These are phyloP conservation scores for Ustilago bromivora DNA, from an alignment of 1,284 basidiomycete species.

Conservation along the genomic window DNA sequence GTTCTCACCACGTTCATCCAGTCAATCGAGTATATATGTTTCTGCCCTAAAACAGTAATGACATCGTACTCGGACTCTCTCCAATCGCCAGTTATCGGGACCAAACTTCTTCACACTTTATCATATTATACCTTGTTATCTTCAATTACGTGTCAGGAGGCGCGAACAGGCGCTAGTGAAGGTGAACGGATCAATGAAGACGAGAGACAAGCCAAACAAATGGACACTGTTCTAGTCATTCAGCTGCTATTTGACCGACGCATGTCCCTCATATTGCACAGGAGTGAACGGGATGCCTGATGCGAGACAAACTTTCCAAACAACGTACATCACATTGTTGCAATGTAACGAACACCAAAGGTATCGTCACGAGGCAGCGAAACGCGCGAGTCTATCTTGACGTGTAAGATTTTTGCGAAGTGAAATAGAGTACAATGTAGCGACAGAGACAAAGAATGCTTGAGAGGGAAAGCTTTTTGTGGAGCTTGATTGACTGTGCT, in stretches of 20 bases:
- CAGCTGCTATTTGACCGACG: not conserved
- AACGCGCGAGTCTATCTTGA: not conserved
- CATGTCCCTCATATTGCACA: not conserved
- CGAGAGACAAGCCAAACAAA: slow-evolving; percentile 1
- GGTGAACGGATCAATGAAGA: not conserved
- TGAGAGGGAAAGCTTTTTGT: not conserved
- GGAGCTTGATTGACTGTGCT: not conserved
- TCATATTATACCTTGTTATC: too few relatives aligned
- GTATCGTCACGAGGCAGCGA: not conserved
- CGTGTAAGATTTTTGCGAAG: not conserved
- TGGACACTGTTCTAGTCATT: not conserved
- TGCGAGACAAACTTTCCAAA: not conserved
- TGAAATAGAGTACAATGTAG: slow-evolving; percentile 9
- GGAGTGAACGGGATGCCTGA: not conserved
- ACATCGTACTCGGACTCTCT: too few relatives aligned
- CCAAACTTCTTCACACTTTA: too few relatives aligned
- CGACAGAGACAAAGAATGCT: not conserved
- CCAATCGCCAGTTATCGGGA: too few relatives aligned
- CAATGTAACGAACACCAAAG: not conserved
- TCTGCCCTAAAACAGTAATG: too few relatives aligned
- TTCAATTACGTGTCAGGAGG: not conserved
- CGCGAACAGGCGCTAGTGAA: not conserved
- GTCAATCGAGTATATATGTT: too few relatives aligned
- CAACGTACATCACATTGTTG: too few relatives aligned
- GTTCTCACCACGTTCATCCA: too few relatives aligned